Conservation (phyloP, 2,329 filamentous ascomycete species). For the Aspergillus uvarum region DNA sequence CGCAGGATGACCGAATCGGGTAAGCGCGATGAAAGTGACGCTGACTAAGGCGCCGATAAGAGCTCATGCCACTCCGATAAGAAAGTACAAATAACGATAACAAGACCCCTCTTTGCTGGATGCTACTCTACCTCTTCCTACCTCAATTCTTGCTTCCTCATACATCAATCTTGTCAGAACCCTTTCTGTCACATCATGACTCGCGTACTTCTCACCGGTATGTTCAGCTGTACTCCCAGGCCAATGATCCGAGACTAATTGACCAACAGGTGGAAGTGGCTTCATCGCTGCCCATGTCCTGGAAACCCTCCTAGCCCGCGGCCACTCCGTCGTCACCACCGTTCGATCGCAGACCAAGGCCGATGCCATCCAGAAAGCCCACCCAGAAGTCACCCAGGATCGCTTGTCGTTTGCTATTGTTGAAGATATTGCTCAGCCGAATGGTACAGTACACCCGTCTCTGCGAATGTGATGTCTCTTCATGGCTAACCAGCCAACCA, state of each 20-base stretch:
- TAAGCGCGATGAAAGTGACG: too few relatives aligned
- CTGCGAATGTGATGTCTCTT: neutral
- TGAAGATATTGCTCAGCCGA: constrained; percentile 60
- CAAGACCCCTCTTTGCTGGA: neutral
- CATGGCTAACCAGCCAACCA: neutral
- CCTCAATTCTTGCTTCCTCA: neutral
- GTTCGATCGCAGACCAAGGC: constrained; percentile 60
- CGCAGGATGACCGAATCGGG: too few relatives aligned
- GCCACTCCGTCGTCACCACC: constrained; percentile 59
- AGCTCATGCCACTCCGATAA: too few relatives aligned
- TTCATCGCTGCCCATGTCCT: constrained; percentile 60
- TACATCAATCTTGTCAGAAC: neutral
- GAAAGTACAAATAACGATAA: too few relatives aligned
- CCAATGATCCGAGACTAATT: too few relatives aligned
- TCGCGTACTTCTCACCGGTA: neutral
- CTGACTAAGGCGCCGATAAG: too few relatives aligned
- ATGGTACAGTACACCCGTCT: too few relatives aligned
- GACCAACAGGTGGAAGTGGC: constrained; percentile 50
- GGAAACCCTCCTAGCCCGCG: constrained; percentile 48
- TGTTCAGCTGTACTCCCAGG: too few relatives aligned
- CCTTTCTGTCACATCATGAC: neutral
- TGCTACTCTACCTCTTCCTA: neutral
- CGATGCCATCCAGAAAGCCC: constrained; percentile 53
- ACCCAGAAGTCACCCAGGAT: constrained; percentile 49
- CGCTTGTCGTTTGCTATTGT: constrained; percentile 64